Percentiles rank a stretch among this genome's conserved stretches.
phyloP scores from a whole-genome alignment of 1,284 basidiomycete genomes.

The Apiotrichum montevideense region DNA sequence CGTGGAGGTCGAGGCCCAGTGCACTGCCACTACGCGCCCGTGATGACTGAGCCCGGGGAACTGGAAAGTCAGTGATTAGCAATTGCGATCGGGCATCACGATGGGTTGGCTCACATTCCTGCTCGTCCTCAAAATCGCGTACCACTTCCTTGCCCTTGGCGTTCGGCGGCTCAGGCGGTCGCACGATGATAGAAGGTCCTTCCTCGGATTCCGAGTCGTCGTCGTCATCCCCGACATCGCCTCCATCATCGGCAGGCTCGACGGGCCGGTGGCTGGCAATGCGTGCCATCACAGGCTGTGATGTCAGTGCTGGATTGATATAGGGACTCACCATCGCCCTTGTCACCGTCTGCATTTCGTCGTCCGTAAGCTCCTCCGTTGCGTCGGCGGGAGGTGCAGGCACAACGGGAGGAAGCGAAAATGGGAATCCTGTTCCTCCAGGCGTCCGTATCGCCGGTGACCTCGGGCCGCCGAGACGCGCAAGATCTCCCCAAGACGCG shows the following conservation, averaged over 20 bases:
- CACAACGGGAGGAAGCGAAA: neutral
- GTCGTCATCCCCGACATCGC: slow-evolving; percentile 18
- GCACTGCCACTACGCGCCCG: neutral
- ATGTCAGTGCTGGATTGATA: neutral
- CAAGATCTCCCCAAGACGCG: slow-evolving; percentile 29
- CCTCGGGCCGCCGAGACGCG: slow-evolving; percentile 31
- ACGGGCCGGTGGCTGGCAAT: slow-evolving; percentile 1
- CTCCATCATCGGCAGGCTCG: slow-evolving; percentile 29
- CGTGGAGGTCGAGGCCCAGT: neutral
- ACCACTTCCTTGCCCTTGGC: slow-evolving; percentile 1
- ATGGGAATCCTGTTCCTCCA: neutral
- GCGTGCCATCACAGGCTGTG: slow-evolving; percentile 40
- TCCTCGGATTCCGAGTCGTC: slow-evolving; percentile 8
- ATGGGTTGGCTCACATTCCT: neutral
- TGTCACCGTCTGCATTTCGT: slow-evolving; percentile 38
- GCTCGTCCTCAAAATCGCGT: neutral
- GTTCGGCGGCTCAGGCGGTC: neutral
- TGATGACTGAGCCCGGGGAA: neutral
- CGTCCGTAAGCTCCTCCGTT: slow-evolving; percentile 22
- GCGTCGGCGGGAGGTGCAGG: too few species aligned
- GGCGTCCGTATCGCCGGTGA: slow-evolving; percentile 10
- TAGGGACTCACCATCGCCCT: slow-evolving; percentile 39
- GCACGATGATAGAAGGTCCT: neutral
- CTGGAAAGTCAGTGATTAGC: too few species aligned
- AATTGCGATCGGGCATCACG: too few species aligned